A percentile compares a stretch with the other conserved stretches of the same genome.
phyloP scores from a whole-genome alignment of 2,329 filamentous ascomycete genomes.

The Talaromyces piceae region DNA sequence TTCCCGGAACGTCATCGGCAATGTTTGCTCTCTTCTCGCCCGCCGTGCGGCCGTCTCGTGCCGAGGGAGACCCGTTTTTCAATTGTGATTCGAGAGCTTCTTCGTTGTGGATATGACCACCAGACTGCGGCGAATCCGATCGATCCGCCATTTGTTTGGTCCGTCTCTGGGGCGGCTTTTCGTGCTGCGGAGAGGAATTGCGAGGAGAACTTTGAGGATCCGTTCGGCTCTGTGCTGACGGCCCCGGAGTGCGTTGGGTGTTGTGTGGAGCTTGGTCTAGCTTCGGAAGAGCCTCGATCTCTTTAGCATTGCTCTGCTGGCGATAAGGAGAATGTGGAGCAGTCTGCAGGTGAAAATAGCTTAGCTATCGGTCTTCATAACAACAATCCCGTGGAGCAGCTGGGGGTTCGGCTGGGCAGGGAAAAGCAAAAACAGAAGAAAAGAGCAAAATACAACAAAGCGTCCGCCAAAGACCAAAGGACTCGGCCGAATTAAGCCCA shows the following conservation, averaged over 20 bases:
- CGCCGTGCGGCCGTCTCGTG: conserved; percentile 14
- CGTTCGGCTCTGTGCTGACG: neutral
- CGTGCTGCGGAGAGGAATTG: neutral
- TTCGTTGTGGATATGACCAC: neutral
- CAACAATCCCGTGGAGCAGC: neutral
- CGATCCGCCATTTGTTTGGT: conserved; percentile 4
- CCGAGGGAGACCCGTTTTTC: neutral
- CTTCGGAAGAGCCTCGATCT: conserved; percentile 1
- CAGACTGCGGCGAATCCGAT: neutral
- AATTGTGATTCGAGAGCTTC: neutral
- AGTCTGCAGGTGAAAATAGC: conserved; percentile 11
- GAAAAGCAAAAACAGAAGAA: no score
- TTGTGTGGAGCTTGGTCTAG: conserved; percentile 4
- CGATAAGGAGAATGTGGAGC: conserved; percentile 8
- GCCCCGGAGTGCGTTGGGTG: neutral
- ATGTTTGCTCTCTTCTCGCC: conserved; percentile 24
- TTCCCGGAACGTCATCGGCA: conserved; percentile 17
- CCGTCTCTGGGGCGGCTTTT: neutral
- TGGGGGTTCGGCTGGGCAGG: neutral
- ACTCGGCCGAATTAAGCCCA: neutral
- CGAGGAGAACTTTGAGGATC: neutral
- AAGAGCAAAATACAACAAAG: no score
- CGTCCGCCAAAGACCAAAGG: neutral
- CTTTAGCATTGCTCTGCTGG: neutral
- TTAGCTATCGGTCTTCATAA: conserved; percentile 4